A percentile compares a stretch with the other conserved stretches of the same genome.
Evolutionary conservation across 768 basidiomycete species (phyloP).

Genomic region (Suillus decipiens): DNA sequence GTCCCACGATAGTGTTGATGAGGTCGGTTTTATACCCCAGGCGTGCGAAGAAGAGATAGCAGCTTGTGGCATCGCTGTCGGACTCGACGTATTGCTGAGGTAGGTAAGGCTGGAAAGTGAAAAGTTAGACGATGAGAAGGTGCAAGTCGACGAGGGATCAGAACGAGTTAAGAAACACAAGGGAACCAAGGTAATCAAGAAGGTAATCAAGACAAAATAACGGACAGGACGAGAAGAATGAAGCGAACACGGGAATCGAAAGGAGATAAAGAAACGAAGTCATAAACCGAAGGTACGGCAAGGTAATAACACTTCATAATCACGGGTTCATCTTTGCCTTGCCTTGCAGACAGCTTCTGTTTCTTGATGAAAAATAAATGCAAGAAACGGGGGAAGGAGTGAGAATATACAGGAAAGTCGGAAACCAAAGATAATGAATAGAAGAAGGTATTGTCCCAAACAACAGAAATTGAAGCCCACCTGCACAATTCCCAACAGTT

Average conservation of each 20-base stretch:
- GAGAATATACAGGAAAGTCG: neutral
- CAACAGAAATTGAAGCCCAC: constrained; percentile 37
- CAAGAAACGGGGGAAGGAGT: neutral
- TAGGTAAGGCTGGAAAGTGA: constrained; percentile 70
- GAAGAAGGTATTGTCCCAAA: neutral
- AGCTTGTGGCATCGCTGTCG: constrained; percentile 86
- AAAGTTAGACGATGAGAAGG: neutral
- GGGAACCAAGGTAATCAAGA: neutral
- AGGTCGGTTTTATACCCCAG: constrained; percentile 85
- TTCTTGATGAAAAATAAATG: neutral
- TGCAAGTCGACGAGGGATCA: neutral
- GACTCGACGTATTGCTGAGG: constrained; percentile 88
- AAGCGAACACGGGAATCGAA: neutral
- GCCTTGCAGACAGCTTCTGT: neutral
- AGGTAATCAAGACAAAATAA: neutral
- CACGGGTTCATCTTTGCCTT: neutral
- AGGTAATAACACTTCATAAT: neutral
- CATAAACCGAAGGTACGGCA: neutral
- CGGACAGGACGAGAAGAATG: neutral
- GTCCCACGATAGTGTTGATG: constrained; percentile 79
- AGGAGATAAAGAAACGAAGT: neutral
- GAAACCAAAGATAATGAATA: neutral
- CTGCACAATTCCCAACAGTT: constrained; percentile 82
- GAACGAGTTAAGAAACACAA: neutral
- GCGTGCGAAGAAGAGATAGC: constrained; percentile 92